Evolutionary conservation across 805 yeast species (phyloP).

Genomic region (Starmerella vaccinii): DNA sequence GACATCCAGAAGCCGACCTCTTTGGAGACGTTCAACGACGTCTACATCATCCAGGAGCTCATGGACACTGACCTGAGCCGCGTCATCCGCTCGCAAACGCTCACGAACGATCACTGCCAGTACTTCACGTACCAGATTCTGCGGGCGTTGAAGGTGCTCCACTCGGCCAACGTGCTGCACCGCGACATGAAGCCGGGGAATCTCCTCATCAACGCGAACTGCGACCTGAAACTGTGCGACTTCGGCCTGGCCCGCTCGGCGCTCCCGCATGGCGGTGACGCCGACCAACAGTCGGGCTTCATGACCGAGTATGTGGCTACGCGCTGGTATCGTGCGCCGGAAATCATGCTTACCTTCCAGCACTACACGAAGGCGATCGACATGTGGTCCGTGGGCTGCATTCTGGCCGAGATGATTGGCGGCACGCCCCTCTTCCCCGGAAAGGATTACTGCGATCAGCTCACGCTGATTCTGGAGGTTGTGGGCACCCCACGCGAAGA

Average conservation of each 20-base stretch:
- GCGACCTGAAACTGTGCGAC: constrained; percentile 93
- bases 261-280: constrained; percentile 40
- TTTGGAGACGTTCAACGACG: constrained; percentile 71
- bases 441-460: constrained; percentile 89
- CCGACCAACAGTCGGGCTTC: constrained; percentile 82
- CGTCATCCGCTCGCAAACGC: constrained; percentile 83
- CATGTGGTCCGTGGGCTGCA: constrained; percentile 97
- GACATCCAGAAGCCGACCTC: constrained; percentile 79
- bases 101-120: constrained; percentile 92
- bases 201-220: constrained; percentile 84
- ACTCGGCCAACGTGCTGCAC: constrained; percentile 85
- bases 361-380: constrained; percentile 94
- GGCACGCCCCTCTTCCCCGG: constrained; percentile 91
- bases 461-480: constrained; percentile 73
- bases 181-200: constrained; percentile 94
- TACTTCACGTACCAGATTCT: constrained; percentile 82
- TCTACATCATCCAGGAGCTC: constrained; percentile 68
- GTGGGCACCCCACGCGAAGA: constrained; percentile 86
- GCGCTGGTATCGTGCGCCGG: constrained; percentile 98
- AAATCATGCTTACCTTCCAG: constrained; percentile 88
- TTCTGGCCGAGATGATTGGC: constrained; percentile 83
- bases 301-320: constrained; percentile 97
- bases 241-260: constrained; percentile 87
- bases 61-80: constrained; percentile 99
- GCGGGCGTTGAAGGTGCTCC: constrained; percentile 83